Conservation (phyloP, 179 eudicot species). For the Beta macrorhiza region DNA sequence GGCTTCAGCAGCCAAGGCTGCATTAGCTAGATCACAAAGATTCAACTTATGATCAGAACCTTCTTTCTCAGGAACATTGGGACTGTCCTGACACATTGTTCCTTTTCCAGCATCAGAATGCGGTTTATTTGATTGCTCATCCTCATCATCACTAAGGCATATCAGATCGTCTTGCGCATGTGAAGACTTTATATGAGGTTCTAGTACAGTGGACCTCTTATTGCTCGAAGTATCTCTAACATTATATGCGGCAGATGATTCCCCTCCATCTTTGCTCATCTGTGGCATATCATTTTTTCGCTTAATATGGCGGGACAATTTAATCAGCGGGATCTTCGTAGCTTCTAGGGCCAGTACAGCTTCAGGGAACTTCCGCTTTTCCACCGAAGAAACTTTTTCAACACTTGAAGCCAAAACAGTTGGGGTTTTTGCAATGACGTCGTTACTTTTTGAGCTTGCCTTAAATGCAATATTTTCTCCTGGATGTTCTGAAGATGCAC, state of each 20-base stretch:
- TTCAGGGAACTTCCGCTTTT: constrained; percentile 38
- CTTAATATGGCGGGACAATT: constrained; percentile 30
- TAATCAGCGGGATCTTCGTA: constrained; percentile 29
- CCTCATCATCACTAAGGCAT: constrained; percentile 85
- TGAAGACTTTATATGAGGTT: constrained; percentile 38
- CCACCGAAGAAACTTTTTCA: constrained; percentile 28
- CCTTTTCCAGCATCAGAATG: constrained; percentile 29
- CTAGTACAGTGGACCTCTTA: constrained; percentile 27
- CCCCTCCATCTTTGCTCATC: constrained; percentile 34
- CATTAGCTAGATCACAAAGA: constrained; percentile 41
- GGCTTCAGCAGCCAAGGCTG: constrained; percentile 40
- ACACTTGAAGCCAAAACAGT: constrained; percentile 32
- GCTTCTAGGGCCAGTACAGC: constrained; percentile 44
- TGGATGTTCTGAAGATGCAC: constrained; percentile 34
- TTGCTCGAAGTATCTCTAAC: constrained; percentile 16
- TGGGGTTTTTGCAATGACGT: constrained; percentile 24
- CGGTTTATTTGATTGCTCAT: constrained; percentile 41
- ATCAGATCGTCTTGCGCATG: constrained; percentile 49
- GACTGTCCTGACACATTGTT: constrained; percentile 27
- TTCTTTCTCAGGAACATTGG: constrained; percentile 22
- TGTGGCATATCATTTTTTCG: constrained; percentile 27
- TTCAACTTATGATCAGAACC: constrained; percentile 38
- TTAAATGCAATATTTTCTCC: constrained; percentile 35
- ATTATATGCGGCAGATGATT: constrained; percentile 21
- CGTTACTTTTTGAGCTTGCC: constrained; percentile 38